Evolutionary conservation across 176 grass and related monocot species (phyloP).

Genomic region (Canna indica): DNA sequence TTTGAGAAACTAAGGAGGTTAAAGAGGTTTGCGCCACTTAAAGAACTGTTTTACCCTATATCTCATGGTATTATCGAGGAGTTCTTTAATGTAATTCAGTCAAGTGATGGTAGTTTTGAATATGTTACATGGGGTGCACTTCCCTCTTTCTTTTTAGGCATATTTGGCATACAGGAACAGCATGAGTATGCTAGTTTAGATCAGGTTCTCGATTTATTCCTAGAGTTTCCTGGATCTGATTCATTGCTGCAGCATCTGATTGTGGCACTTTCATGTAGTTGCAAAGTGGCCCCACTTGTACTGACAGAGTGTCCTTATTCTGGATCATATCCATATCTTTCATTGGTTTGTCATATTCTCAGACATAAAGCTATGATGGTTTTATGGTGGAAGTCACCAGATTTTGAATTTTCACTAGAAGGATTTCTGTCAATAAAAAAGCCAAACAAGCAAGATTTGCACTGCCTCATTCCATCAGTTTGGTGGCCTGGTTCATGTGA

Average conservation of each 20-base stretch:
- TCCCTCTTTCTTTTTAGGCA: conserved; percentile 42
- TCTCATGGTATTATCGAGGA: conserved; percentile 53
- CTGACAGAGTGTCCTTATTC: conserved; percentile 75
- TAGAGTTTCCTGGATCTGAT: conserved; percentile 37
- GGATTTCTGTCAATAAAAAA: conserved; percentile 70
- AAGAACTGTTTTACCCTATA: conserved; percentile 59
- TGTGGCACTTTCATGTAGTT: conserved; percentile 61
- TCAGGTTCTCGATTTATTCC: conserved; percentile 62
- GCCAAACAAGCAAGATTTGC: conserved; percentile 70
- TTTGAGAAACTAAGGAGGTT: conserved; percentile 75
- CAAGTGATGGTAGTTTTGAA: conserved; percentile 32
- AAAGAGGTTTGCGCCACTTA: conserved; percentile 60
- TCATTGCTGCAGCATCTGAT: conserved; percentile 57
- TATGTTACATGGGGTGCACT: conserved; percentile 64
- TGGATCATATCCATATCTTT: conserved; percentile 60
- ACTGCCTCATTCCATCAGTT: conserved; percentile 70
- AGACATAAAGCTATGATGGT: conserved; percentile 57
- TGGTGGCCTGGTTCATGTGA: conserved; percentile 81
- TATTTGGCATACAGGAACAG: conserved; percentile 50
- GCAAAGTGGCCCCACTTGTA: conserved; percentile 66
- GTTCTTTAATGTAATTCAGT: conserved; percentile 49
- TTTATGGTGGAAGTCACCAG: conserved; percentile 54
- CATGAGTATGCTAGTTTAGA: conserved; percentile 59
- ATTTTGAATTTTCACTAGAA: conserved; percentile 66
- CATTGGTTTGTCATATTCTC: conserved; percentile 54